Evolutionary conservation across 176 grass and related monocot species (phyloP).

Genomic region (Aegilops sharonensis): DNA sequence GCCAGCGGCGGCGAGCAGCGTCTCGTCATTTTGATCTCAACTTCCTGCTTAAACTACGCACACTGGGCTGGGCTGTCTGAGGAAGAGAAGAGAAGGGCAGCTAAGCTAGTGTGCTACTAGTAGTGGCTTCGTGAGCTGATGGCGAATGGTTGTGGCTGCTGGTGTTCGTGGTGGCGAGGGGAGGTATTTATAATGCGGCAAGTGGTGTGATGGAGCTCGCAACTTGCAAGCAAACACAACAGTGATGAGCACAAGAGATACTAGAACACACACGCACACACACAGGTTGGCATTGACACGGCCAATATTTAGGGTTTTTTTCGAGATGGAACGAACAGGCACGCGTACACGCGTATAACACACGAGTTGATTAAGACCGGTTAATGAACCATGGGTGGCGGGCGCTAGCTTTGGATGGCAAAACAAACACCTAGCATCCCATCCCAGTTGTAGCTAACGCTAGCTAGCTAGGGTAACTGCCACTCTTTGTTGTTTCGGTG

Average conservation of each 20-base stretch:
- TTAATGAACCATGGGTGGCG: background rate
- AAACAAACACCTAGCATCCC: background rate
- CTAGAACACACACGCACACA: background rate
- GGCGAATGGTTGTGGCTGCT: background rate
- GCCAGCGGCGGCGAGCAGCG: background rate
- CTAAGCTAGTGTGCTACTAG: background rate
- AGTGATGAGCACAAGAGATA: background rate
- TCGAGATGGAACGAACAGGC: background rate
- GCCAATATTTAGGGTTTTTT: background rate
- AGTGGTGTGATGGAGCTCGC: background rate
- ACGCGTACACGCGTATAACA: background rate
- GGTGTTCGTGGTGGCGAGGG: background rate
- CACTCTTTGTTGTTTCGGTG: background rate
- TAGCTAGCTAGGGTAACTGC: conserved; percentile 13
- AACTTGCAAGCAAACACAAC: background rate
- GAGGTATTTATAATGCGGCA: conserved; percentile 14
- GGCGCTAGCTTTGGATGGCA: background rate
- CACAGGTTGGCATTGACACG: background rate
- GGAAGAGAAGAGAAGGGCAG: conserved; percentile 19
- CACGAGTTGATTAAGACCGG: background rate
- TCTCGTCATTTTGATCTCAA: background rate
- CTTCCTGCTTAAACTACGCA: background rate
- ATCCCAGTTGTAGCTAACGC: background rate
- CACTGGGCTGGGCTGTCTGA: background rate
- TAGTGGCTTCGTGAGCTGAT: background rate